These are phyloP conservation scores for Piromyces sp. DNA, from an alignment of 192 early-diverging fungal species.

Conservation along the genomic window DNA sequence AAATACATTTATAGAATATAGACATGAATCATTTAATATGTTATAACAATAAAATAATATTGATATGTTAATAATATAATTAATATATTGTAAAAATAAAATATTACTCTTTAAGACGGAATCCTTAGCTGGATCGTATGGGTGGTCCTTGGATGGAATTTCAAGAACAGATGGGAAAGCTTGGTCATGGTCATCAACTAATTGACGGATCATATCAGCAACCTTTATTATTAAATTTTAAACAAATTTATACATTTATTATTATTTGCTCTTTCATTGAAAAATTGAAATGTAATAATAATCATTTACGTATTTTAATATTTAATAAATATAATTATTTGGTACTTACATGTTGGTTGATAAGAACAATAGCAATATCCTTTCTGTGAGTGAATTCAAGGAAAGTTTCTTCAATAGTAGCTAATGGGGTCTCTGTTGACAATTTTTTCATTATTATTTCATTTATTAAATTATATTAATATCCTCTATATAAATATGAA, in stretches of 20 bases:
- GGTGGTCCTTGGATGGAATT: slow-evolving; percentile 98
- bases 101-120: background rate
- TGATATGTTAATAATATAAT: no score
- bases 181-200: slow-evolving; percentile 74
- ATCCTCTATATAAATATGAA: no score
- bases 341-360: slow-evolving; percentile 79
- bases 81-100: background rate
- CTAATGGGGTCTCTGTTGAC: slow-evolving; percentile 45
- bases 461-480: no score
- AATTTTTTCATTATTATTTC: background rate
- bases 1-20: no score
- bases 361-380: slow-evolving; percentile 94
- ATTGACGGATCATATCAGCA: slow-evolving; percentile 75
- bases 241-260: no score
- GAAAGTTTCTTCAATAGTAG: slow-evolving; percentile 62
- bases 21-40: background rate
- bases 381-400: slow-evolving; percentile 72
- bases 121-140: slow-evolving; percentile 65
- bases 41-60: no score
- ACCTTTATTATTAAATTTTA: slow-evolving; percentile 27
- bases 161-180: slow-evolving; percentile 96
- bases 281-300: no score
- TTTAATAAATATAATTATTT: no score
- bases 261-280: no score
- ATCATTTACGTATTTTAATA: no score